Evolutionary conservation across 2,329 filamentous ascomycete genomes (phyloP).

Genomic region (Teratosphaeria gauchensis): DNA sequence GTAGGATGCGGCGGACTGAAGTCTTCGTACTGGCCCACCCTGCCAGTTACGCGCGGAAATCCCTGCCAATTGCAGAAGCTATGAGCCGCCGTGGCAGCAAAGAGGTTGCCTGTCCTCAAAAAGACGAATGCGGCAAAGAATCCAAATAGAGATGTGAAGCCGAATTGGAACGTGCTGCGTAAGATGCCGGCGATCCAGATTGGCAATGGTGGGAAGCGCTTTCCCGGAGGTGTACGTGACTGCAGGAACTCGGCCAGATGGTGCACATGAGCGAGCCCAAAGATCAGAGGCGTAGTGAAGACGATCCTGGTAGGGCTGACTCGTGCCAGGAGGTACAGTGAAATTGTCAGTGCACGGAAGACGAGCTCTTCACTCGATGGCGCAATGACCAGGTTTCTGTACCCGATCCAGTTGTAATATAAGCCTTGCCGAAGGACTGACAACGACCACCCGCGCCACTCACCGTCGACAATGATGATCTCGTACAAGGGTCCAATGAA

Average conservation of each 20-base stretch:
- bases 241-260: constrained; percentile 92
- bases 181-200: constrained; percentile 37
- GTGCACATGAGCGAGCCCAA: constrained; percentile 86
- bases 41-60: constrained; percentile 75
- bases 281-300: constrained; percentile 77
- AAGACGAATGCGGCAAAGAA: constrained; percentile 87
- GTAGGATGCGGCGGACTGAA: constrained; percentile 19
- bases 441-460: constrained; percentile 47
- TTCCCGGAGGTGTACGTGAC: constrained; percentile 53
- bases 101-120: constrained; percentile 71
- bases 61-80: constrained; percentile 90
- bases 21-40: constrained; percentile 47
- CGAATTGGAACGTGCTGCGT: constrained; percentile 72
- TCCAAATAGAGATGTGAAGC: constrained; percentile 87
- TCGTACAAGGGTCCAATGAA: constrained; percentile 83
- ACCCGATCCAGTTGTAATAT: constrained; percentile 66
- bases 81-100: constrained; percentile 67
- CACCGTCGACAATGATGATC: constrained; percentile 59
- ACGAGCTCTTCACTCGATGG: constrained; percentile 84
- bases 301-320: constrained; percentile 50
- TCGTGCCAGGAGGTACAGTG: constrained; percentile 66
- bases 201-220: constrained; percentile 7
- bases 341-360: constrained; percentile 79
- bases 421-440: constrained; percentile 47
- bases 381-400: constrained; percentile 80